Evolutionary conservation across 1,284 basidiomycete genomes (phyloP).

Genomic region (Puccinia sorghi): DNA sequence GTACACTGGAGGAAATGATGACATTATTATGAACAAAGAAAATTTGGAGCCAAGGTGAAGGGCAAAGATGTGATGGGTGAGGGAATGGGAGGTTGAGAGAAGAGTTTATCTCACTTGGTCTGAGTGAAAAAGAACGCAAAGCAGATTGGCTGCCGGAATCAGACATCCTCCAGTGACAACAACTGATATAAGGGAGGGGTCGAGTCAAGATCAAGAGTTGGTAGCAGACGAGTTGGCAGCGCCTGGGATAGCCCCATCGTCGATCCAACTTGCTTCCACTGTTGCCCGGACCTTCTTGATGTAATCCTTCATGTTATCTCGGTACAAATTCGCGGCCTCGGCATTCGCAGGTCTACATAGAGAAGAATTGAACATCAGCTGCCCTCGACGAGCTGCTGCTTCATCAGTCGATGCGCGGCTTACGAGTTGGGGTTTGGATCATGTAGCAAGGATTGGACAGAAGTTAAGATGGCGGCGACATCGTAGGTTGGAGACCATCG

Average conservation of each 20-base stretch:
- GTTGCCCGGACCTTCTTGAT: constrained; percentile 80
- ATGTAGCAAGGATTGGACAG: constrained; percentile 89
- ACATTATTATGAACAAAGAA: too few relatives aligned
- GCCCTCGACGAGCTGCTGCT: too few relatives aligned
- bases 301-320: constrained; percentile 99
- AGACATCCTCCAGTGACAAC: too few relatives aligned
- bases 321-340: constrained; percentile 90
- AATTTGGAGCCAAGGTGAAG: too few relatives aligned
- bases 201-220: constrained; percentile 1
- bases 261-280: constrained; percentile 58
- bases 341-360: constrained; percentile 85
- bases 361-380: not conserved
- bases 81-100: too few relatives aligned
- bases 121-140: too few relatives aligned
- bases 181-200: too few relatives aligned
- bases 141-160: too few relatives aligned
- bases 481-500: constrained; percentile 98
- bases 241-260: constrained; percentile 53
- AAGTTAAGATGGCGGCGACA: constrained; percentile 94
- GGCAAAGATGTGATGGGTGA: too few relatives aligned
- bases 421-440: constrained; percentile 90
- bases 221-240: constrained; percentile 27
- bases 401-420: constrained; percentile 51
- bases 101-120: too few relatives aligned
- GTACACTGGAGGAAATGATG: too few relatives aligned